Conservation (phyloP, 495 filamentous ascomycete genomes). For the Pseudotulostoma volvatum region DNA sequence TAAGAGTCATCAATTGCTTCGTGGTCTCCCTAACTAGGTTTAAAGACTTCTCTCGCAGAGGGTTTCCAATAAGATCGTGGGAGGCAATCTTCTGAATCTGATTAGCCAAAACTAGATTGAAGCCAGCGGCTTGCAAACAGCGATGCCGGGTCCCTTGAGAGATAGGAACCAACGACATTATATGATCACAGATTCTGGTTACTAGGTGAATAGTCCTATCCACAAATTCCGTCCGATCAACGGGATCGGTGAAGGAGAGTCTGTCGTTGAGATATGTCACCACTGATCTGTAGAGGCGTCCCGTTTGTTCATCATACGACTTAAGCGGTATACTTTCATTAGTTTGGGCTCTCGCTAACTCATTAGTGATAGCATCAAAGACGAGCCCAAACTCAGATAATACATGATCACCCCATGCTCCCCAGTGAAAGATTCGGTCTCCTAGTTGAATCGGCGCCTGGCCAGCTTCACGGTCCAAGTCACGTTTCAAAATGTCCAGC, state of each 20-base stretch:
- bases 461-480: slow-evolving; percentile 20
- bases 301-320: neutral
- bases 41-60: slow-evolving; percentile 10
- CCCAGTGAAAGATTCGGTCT: slow-evolving; percentile 42
- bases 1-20: slow-evolving; percentile 24
- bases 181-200: slow-evolving; percentile 13
- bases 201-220: slow-evolving; percentile 16
- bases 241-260: slow-evolving; percentile 36
- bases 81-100: slow-evolving; percentile 26
- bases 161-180: slow-evolving; percentile 11
- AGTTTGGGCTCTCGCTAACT: slow-evolving; percentile 6
- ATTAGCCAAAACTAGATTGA: slow-evolving; percentile 25
- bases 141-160: slow-evolving; percentile 7
- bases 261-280: slow-evolving; percentile 32
- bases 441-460: slow-evolving; percentile 26
- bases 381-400: slow-evolving; percentile 49
- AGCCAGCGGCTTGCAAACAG: slow-evolving; percentile 14
- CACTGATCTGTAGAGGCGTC: slow-evolving; percentile 15
- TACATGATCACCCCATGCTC: slow-evolving; percentile 48
- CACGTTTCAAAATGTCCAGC: slow-evolving; percentile 17
- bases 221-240: slow-evolving; percentile 29
- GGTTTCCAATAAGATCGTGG: slow-evolving; percentile 18
- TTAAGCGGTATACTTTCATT: neutral
- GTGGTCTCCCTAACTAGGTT: slow-evolving; percentile 17
- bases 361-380: slow-evolving; percentile 35